Percentiles rank a stretch among this genome's conserved stretches.
phyloP scores from a whole-genome alignment of 2,329 filamentous ascomycete genomes.

The Fusarium sp. region DNA sequence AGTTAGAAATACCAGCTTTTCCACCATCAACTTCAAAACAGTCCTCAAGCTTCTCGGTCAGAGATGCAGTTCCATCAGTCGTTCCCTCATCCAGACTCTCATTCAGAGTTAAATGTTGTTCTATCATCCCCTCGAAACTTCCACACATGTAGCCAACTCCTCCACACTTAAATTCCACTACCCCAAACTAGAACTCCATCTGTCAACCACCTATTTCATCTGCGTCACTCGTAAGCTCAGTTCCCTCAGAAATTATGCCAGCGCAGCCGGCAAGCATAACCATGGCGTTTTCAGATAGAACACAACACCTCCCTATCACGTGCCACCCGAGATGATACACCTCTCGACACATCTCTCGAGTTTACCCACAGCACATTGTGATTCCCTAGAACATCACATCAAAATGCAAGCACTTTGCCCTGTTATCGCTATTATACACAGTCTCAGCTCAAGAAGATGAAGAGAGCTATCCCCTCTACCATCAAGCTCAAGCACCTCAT shows the following conservation, averaged over 20 bases:
- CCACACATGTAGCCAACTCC: background rate
- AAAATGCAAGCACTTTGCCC: background rate
- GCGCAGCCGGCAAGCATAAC: background rate
- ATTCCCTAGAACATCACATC: background rate
- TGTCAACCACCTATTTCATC: background rate
- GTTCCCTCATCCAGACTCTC: background rate
- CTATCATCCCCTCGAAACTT: background rate
- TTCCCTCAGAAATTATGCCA: background rate
- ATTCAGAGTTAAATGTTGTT: background rate
- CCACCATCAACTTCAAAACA: slow-evolving; percentile 1
- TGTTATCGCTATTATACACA: background rate
- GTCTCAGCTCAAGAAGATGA: background rate
- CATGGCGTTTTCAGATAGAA: background rate
- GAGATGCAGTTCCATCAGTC: background rate
- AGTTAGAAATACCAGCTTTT: too few relatives aligned
- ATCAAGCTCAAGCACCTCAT: background rate
- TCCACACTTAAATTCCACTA: background rate
- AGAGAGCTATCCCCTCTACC: background rate
- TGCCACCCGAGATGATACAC: background rate
- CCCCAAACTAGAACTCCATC: background rate
- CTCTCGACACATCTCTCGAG: background rate
- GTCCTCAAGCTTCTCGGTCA: too few relatives aligned
- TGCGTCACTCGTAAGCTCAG: background rate
- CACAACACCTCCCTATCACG: background rate
- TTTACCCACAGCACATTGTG: background rate